Evolutionary conservation across 2,329 filamentous ascomycete genomes (phyloP).

Genomic region (Colletotrichum aenigma): DNA sequence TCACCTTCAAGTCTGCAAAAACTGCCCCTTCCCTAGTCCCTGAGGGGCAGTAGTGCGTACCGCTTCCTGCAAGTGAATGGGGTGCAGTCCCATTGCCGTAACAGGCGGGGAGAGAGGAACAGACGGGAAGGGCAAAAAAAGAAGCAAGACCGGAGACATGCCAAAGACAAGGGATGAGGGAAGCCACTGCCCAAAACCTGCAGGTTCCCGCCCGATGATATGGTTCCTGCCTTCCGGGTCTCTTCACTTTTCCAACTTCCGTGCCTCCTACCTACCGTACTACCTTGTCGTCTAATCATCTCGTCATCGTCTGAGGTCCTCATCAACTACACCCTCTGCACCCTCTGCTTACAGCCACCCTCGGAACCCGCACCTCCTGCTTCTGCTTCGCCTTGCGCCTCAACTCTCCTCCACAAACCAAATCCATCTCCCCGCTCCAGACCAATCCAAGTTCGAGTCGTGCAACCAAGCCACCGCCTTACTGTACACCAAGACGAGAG

Average conservation of each 20-base stretch:
- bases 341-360: neutral
- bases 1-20: conserved; percentile 4
- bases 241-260: neutral
- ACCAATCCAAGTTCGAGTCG: neutral
- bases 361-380: neutral
- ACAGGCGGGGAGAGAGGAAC: neutral
- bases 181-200: conserved; percentile 17
- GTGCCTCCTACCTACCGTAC: neutral
- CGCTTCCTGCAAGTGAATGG: neutral
- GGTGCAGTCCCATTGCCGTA: neutral
- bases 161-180: neutral
- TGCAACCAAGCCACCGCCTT: conserved; percentile 14
- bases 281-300: neutral
- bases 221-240: neutral
- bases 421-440: neutral
- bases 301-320: neutral
- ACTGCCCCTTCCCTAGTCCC: neutral
- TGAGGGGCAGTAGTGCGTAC: neutral
- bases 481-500: conserved; percentile 7
- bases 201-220: conserved; percentile 15
- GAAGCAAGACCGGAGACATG: neutral
- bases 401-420: neutral
- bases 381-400: conserved; percentile 2
- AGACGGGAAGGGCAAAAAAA: neutral
- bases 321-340: neutral